Base-by-base conservation (phyloP, 106 monocot genomes). In the Iris macrosiphon region DNA sequence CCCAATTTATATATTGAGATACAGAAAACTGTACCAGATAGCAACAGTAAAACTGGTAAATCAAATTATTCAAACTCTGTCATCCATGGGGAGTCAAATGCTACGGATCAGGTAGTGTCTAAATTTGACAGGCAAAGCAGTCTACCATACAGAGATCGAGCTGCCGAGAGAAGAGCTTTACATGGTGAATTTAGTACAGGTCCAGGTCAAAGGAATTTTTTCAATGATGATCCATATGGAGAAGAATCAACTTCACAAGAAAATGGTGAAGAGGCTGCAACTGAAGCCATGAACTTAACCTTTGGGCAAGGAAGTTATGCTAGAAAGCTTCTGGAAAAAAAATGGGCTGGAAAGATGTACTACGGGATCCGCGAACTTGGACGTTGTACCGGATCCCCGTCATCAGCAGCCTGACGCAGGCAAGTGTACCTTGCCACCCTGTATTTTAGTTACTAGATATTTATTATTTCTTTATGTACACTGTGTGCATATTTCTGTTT, bases 291-390 rank as follows among this genome's bases (percentile, higher is more conserved):
- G 27, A 72, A 81, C 52, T 41, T 75, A 12, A 57, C 79, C 40
- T 81, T 83, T 55, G 72, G 88, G 21, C 55, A 56, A 37, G 79
- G 74, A 40, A 77, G 77, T 63, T 90, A 78, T 53, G 84, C 73
- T 8, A 84, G 88, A 66, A 77, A 65, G 60, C 53, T 94, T 53
- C 51, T 94, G 38, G 78, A 94, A 67, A 79, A 57, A n/a, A n/a
- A 21, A 88, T 94, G 93, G 88, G 93, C 15, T 94, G 93, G 93
- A 84, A 88, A 73, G 66, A 84, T 45, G 93, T 84, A 76, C n/a
- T n/a, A n/a, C n/a, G n/a, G n/a, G n/a, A n/a, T n/a, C n/a, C n/a
- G n/a, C n/a, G n/a, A n/a, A n/a, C n/a, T n/a, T n/a, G n/a, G n/a
- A n/a, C n/a, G n/a, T n/a, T n/a, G n/a, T n/a, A n/a, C n/a, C n/a